Conservation (phyloP, 108 stramenopile genomes). For the Fistulifera pelliculosa region DNA sequence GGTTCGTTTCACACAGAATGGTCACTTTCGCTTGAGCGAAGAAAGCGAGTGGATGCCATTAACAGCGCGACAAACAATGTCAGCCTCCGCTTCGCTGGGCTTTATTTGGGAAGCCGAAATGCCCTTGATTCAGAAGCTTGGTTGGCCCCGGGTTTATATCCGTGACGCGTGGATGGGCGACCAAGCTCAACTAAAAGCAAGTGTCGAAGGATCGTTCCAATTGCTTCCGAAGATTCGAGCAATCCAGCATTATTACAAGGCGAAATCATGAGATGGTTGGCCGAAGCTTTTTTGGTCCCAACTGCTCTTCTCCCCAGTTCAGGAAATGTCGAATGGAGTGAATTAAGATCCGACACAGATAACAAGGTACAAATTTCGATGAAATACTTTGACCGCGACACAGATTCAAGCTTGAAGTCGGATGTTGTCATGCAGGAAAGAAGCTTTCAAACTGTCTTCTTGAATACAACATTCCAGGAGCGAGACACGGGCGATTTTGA, state of each 20-base stretch:
- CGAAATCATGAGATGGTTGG: conserved; percentile 1
- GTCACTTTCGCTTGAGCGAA: too few species aligned
- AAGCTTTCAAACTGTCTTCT: too few species aligned
- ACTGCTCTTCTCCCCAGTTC: background rate
- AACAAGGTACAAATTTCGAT: too few species aligned
- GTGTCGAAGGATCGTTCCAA: background rate
- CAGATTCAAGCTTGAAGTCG: too few species aligned
- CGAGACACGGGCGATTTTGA: too few species aligned
- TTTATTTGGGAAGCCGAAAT: conserved; percentile 3
- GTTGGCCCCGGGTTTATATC: background rate
- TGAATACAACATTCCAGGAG: too few species aligned
- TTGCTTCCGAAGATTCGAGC: background rate
- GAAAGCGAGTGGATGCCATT: background rate
- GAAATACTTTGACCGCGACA: background rate
- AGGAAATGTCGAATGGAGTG: background rate
- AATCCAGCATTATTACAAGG: background rate
- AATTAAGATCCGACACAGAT: background rate
- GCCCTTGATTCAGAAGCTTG: background rate
- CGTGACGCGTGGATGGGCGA: background rate
- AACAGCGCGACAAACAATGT: background rate
- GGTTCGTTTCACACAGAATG: too few species aligned
- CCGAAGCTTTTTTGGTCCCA: background rate
- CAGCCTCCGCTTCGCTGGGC: background rate
- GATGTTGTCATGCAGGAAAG: too few species aligned
- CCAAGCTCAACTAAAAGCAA: background rate